These are phyloP conservation scores for Parastagonospora avenae DNA, from an alignment of 2,329 filamentous ascomycete genomes.

Conservation along the genomic window DNA sequence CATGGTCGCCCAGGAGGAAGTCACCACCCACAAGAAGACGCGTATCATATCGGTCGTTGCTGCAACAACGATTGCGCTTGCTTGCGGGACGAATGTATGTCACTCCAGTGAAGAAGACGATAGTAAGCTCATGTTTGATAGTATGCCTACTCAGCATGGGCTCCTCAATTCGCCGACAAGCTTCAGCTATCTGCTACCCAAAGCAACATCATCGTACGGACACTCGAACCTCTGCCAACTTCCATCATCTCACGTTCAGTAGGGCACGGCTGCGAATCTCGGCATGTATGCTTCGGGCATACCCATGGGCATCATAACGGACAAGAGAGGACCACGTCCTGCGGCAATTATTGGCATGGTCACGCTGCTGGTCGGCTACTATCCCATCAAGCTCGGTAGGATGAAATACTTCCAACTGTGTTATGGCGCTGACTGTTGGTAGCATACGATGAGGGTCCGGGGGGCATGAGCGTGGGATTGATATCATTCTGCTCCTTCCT, in stretches of 20 bases:
- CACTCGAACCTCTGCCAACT: neutral
- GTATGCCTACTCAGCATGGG: constrained; percentile 99
- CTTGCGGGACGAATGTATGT: constrained; percentile 89
- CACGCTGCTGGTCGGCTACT: constrained; percentile 79
- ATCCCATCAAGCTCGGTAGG: constrained; percentile 71
- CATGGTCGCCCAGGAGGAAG: constrained; percentile 31
- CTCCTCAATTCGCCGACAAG: constrained; percentile 88
- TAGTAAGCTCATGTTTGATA: constrained; percentile 50
- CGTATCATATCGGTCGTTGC: constrained; percentile 84
- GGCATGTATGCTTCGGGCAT: constrained; percentile 94
- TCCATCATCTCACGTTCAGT: constrained; percentile 31
- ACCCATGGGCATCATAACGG: constrained; percentile 85
- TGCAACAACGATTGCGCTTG: constrained; percentile 81
- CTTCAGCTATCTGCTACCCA: constrained; percentile 89
- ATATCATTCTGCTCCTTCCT: constrained; percentile 86
- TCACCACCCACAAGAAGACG: constrained; percentile 60
- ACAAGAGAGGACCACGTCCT: constrained; percentile 78
- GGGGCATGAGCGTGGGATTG: constrained; percentile 59
- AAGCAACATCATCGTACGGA: constrained; percentile 82
- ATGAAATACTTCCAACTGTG: neutral
- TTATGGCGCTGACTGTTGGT: constrained; percentile 36
- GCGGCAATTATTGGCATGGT: constrained; percentile 77
- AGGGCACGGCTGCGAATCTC: constrained; percentile 75
- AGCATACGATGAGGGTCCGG: constrained; percentile 74
- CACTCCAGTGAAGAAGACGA: neutral